Evolutionary conservation across 176 grass and related monocot species (phyloP).

Genomic region (Chrysopogon serrulatus): DNA sequence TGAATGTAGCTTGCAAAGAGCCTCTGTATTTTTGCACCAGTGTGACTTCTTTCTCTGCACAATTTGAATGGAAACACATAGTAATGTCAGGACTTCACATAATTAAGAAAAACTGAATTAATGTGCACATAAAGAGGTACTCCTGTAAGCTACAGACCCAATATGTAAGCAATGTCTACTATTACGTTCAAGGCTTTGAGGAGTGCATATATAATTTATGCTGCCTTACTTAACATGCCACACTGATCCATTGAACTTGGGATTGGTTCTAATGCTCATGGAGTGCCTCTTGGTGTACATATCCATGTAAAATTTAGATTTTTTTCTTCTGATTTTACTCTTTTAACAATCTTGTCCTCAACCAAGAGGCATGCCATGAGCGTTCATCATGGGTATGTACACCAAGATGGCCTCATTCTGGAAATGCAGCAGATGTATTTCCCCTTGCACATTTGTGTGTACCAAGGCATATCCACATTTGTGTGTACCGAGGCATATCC

Average conservation of each 20-base stretch:
- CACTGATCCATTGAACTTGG: neutral
- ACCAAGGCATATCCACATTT: too few species aligned
- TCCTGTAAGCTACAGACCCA: neutral
- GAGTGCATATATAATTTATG: neutral
- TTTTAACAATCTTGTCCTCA: neutral
- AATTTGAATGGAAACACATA: neutral
- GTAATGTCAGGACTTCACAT: neutral
- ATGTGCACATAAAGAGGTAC: neutral
- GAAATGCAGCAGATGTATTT: neutral
- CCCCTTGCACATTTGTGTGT: neutral
- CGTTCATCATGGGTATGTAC: neutral
- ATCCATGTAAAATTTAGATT: too few species aligned
- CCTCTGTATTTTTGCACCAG: constrained; percentile 32
- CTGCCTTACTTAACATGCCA: neutral
- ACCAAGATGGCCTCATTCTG: neutral
- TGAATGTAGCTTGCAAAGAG: constrained; percentile 26
- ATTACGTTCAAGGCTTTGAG: neutral
- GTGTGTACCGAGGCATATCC: neutral
- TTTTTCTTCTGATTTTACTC: too few species aligned
- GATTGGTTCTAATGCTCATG: too few species aligned
- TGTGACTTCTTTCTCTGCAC: constrained; percentile 34
- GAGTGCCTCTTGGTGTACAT: too few species aligned
- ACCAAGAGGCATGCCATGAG: neutral
- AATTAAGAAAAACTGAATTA: neutral
- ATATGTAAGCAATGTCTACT: neutral